Conservation (phyloP, 768 basidiomycete species). For the Tylopilus cervinicoccineus region DNA sequence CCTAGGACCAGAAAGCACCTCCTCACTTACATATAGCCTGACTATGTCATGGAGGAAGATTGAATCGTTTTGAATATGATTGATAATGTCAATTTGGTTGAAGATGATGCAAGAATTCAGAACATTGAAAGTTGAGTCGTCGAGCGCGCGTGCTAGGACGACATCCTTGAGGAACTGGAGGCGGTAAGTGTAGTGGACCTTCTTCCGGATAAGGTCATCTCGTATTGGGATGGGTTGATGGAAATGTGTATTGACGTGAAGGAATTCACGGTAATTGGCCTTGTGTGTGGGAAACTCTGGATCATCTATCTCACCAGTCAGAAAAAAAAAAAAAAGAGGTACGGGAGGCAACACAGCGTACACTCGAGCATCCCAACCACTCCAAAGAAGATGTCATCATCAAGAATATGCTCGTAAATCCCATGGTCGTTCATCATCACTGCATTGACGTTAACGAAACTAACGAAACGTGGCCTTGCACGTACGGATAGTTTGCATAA, state of each 20-base stretch:
- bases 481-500: constrained; percentile 94
- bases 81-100: constrained; percentile 98
- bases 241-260: constrained; percentile 77
- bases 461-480: constrained; percentile 7
- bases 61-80: constrained; percentile 76
- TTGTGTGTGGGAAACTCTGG: constrained; percentile 96
- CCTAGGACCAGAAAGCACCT: constrained; percentile 46
- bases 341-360: constrained; percentile 39
- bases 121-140: constrained; percentile 96
- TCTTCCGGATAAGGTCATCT: constrained; percentile 70
- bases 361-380: constrained; percentile 98
- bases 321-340: constrained; percentile 4
- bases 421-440: constrained; percentile 94
- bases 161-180: constrained; percentile 98
- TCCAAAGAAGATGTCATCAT: constrained; percentile 88
- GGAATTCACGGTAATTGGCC: constrained; percentile 94
- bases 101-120: constrained; percentile 97
- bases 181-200: constrained; percentile 96
- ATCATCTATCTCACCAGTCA: constrained; percentile 59
- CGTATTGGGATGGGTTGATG: constrained; percentile 85
- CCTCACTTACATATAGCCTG: constrained; percentile 67
- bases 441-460: constrained; percentile 28
- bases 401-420: constrained; percentile 92
- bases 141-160: constrained; percentile 89
- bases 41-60: constrained; percentile 77